phyloP scores from a whole-genome alignment of 306 rosid species.

The Glycine latifolia region DNA sequence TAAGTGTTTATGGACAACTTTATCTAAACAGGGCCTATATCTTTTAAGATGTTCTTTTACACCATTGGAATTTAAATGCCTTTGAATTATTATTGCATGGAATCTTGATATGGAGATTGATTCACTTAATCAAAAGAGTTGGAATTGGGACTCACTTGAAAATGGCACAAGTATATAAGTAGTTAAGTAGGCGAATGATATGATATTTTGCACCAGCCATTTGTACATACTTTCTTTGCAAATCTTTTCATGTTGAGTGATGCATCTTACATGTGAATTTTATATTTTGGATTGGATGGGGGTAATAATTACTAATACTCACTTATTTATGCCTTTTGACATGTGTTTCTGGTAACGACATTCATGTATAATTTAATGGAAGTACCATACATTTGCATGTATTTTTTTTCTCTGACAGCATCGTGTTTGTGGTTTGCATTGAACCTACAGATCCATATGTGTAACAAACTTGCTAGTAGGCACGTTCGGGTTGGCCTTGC shows the following conservation, averaged over 20 bases:
- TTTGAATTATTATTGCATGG: not conserved
- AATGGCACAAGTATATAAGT: not conserved
- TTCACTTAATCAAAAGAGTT: not conserved
- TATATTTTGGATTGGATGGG: not conserved
- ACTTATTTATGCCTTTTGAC: slow-evolving; percentile 25
- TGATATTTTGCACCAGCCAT: slow-evolving; percentile 1
- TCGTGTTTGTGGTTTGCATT: slow-evolving; percentile 31
- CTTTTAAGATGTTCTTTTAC: no score
- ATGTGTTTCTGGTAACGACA: not conserved
- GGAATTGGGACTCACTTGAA: no score
- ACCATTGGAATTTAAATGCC: not conserved
- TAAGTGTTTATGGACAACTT: no score
- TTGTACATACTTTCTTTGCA: not conserved
- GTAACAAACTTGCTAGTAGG: slow-evolving; percentile 80
- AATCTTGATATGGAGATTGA: not conserved
- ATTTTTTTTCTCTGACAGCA: slow-evolving; percentile 25
- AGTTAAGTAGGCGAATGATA: not conserved
- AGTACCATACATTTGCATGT: slow-evolving; percentile 8
- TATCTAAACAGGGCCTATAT: no score
- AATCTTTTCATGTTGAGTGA: not conserved
- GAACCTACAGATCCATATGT: slow-evolving; percentile 71
- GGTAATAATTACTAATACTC: not conserved
- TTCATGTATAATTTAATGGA: slow-evolving; percentile 1
- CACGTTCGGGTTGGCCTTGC: slow-evolving; percentile 78
- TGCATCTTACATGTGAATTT: not conserved